Evolutionary conservation across 2,329 filamentous ascomycete species (phyloP), one percentile per base, ranked within the genome.

Genomic region (Botrytis porri): DNA sequence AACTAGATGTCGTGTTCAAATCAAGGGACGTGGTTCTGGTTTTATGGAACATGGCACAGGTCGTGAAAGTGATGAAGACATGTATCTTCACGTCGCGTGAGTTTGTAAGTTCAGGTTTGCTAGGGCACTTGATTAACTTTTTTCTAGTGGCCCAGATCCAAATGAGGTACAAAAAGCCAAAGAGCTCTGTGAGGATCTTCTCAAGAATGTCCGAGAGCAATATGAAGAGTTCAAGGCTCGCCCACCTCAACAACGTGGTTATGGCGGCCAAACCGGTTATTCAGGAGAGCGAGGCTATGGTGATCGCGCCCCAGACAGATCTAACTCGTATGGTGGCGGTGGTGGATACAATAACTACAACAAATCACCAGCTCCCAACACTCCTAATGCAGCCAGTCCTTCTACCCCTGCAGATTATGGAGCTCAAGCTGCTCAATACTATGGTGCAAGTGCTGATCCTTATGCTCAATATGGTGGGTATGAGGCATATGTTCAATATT

Each of bases 11-110:
- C 93, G 95, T 78, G 96, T 99, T 39, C 96, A 99, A 82, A 99
- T 99, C 84, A 99, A 99, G 82, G 96, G 96, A 29, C 93, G 93
- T 76, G 95, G 95, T 57, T 98, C 95, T 70, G 96, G 96, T 22
- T 99, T 97, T 81, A 90, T 97, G 80, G 96, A 99, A 82, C 90
- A 92, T 64, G 89, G 92, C 45, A 97, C 94, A n/a, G 93, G 93
- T 76, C 88, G 86, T 60, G 96, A 99, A 83, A 97, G 94, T 77
- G 95, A 99, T 65, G 95, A 98, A 81, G 89, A 94, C 3, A 98
- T 99, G 94, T 98, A 94, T 80, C 87, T 99, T 63, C 95, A 98
- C 82, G 95, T 98, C 77, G 93, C 96, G 92, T 97, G 87, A 82
- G 92, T 87, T 41, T 75, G 35, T 29, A 57, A 35, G 10, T 14